Evolutionary conservation across 495 filamentous ascomycete genomes (phyloP).

Genomic region (Beverwykella pulmonaria): DNA sequence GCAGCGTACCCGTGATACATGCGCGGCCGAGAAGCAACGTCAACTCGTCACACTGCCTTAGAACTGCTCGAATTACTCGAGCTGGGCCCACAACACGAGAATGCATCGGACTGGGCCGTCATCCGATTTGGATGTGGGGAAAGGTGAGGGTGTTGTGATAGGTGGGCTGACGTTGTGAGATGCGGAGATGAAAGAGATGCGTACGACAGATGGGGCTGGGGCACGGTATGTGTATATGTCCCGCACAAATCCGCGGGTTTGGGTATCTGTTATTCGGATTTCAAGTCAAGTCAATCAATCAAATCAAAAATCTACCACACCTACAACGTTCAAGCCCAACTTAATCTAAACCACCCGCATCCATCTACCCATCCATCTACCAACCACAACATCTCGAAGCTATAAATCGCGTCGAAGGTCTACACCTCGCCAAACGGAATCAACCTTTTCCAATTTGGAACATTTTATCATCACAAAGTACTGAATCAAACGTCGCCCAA

Average conservation of each 20-base stretch:
- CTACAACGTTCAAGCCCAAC: not conserved
- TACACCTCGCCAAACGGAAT: not conserved
- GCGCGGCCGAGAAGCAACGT: conserved; percentile 18
- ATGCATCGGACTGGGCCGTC: conserved; percentile 6
- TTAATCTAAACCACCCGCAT: conserved; percentile 5
- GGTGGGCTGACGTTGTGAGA: conserved; percentile 8
- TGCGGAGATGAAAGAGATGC: not conserved
- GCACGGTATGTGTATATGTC: not conserved
- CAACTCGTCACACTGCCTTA: not conserved
- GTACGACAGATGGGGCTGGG: not conserved
- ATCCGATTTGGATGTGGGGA: not conserved
- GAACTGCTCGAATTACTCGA: not conserved
- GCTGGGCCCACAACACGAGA: conserved; percentile 3
- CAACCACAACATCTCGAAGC: not conserved
- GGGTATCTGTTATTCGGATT: not conserved
- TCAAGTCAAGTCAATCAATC: conserved; percentile 2
- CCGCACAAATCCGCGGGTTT: not conserved
- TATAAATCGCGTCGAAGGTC: not conserved
- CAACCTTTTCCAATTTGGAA: not conserved
- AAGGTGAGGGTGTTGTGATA: conserved; percentile 5
- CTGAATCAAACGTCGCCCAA: not conserved
- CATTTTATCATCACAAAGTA: not conserved
- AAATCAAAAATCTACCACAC: not conserved
- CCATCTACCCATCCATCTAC: not conserved
- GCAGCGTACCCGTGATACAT: conserved; percentile 12